Evolutionary conservation across 2,329 filamentous ascomycete species (phyloP).

Genomic region (Fusarium concolor): DNA sequence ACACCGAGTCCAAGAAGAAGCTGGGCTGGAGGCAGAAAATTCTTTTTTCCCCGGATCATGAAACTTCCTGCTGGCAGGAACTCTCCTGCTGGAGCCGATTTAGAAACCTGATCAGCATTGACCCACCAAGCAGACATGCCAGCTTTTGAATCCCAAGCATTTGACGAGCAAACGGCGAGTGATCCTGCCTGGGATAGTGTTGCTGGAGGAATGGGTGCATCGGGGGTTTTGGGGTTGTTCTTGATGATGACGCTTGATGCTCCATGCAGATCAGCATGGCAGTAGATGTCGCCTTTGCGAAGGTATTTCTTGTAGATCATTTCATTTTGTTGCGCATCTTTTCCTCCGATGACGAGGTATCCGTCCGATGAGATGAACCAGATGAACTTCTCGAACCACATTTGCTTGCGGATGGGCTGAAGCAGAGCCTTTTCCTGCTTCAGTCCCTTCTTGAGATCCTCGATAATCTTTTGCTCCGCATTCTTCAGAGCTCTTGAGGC

Average conservation of each 20-base stretch:
- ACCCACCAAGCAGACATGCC: constrained; percentile 98
- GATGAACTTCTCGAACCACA: constrained; percentile 98
- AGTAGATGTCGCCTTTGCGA: constrained; percentile 89
- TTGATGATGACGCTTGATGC: constrained; percentile 90
- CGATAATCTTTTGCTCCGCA: constrained; percentile 86
- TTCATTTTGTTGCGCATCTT: constrained; percentile 90
- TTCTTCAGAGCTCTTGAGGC: constrained; percentile 87
- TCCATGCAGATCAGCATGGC: constrained; percentile 88
- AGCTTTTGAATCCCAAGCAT: constrained; percentile 96
- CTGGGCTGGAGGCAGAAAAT: constrained; percentile 88
- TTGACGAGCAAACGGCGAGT: constrained; percentile 84
- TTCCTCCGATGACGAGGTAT: constrained; percentile 89
- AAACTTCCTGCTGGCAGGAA: constrained; percentile 84
- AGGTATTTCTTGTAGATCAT: constrained; percentile 89
- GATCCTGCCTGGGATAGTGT: constrained; percentile 92
- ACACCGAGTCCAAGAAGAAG: constrained; percentile 88
- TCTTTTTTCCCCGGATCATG: constrained; percentile 86
- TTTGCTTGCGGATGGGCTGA: constrained; percentile 81
- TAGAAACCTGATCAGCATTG: constrained; percentile 87
- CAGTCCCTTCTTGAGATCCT: constrained; percentile 86
- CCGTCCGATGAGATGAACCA: constrained; percentile 98
- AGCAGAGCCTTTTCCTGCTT: constrained; percentile 93
- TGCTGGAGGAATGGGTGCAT: constrained; percentile 90
- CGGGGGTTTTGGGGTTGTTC: constrained; percentile 80
- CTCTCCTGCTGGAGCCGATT: constrained; percentile 82